Evolutionary conservation across 495 filamentous ascomycete species (phyloP), one percentile per base, ranked within the genome.

Genomic region (Tuber indicum): DNA sequence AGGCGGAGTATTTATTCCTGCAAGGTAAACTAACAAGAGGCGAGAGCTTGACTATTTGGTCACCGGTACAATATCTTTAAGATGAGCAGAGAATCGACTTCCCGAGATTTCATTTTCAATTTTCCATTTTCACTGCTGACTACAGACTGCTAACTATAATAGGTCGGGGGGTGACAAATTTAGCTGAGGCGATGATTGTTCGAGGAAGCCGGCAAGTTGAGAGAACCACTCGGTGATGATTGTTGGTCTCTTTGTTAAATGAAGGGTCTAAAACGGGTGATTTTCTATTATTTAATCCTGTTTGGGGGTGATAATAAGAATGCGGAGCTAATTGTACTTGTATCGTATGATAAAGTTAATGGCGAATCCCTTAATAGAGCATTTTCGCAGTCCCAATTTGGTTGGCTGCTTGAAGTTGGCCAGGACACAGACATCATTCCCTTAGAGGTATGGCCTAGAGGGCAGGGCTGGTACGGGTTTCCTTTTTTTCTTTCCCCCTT

Each of bases 181-280:
- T 75, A 76, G 78, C 39, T 75, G 77, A 66, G 76, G 72, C 78
- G 69, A 72, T 79, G 77, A 75, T 74, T 32, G 47, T 62, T 62
- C 58, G 58, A 62, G n/a, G 32, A 72, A 73, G 41, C 69, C 46
- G 47, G 58, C 66, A 46, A 69, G 46, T 75, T 72, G 19, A 69
- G 47, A 23, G 72, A 74, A 58, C 77, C 70, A 77, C 39, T 62
- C 10, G 72, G 72, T 9, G 26, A 47, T 41, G 12, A 14, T 41
- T 71, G 74, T 26, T 14, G n/a, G 32, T 32, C 58, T 62, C 58
- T 32, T 47, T 36, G 47, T 74, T 19, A 45, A 47, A 75, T 73
- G 32, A 52, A 47, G 73, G 44, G 58, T 74, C 32, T 62, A 26
- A 71, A 43, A 70, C 78, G n/a, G 77, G 62, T 74, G 75, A 73